A percentile compares a stretch with the other conserved stretches of the same genome.
Evolutionary conservation across 257 asterid species (phyloP).

Genomic region (Solanum rostratum): DNA sequence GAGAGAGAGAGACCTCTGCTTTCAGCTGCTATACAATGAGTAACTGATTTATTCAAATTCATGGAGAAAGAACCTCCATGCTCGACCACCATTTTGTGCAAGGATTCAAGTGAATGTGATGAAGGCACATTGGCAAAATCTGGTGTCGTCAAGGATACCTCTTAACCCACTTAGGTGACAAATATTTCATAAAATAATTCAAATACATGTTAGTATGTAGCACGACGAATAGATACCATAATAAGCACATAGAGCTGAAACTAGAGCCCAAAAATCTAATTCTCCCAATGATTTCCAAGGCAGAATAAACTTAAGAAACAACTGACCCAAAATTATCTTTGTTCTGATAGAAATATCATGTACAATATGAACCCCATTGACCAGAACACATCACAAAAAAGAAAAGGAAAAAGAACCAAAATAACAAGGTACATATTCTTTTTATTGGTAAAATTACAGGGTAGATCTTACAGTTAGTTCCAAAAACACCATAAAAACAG

Average conservation of each 20-base stretch:
- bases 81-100: constrained; percentile 90
- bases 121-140: constrained; percentile 82
- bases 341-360: background rate
- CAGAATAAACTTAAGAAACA: background rate
- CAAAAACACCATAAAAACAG: background rate
- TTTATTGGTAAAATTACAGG: background rate
- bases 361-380: background rate
- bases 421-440: background rate
- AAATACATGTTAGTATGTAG: background rate
- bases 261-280: background rate
- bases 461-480: background rate
- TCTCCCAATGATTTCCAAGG: background rate
- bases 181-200: background rate
- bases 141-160: constrained; percentile 47
- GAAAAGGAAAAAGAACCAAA: background rate
- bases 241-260: background rate
- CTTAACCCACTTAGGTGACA: background rate
- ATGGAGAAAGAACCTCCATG: constrained; percentile 92
- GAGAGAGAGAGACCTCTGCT: constrained; percentile 54
- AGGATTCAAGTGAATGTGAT: constrained; percentile 53
- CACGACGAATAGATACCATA: background rate
- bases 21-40: constrained; percentile 86
- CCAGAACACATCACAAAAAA: background rate
- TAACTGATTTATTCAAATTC: constrained; percentile 85
- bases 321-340: background rate